Base-by-base conservation (phyloP, 805 yeast genomes). In the Zygosaccharomyces bisporus region DNA sequence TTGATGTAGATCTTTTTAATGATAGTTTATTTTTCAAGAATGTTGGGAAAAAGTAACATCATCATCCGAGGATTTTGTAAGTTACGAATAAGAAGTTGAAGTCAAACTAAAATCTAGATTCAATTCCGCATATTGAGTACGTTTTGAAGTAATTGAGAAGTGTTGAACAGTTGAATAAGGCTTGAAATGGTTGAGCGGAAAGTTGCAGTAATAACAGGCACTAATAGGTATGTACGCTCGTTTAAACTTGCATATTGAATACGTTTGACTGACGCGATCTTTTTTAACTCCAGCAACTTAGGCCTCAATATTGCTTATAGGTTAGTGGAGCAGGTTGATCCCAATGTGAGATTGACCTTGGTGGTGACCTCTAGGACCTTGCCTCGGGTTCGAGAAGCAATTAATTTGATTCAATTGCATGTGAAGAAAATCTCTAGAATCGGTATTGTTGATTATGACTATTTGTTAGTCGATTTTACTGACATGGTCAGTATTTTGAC, bases 351-450 rank as follows among this genome's bases (percentile, higher is more conserved):
- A 46, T 57, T 93, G 38, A 89, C 96, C 1, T 69, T 93, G 7
- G 80, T 93, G 8, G 89, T 91, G 8, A 90, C 98, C 0, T 86
- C 96, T 4, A 73, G 99, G 53, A 86, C 95, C 0, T 71, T 91
- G 37, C 89, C 95, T 6, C 79, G 88, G 45, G 97, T 82, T 4
- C 81, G 81, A 45, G 88, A 84, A 50, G 82, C 82, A 17, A 86
- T 91, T 39, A 72, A 70, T 19, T 64, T 67, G 36, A 78, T 88
- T 47, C 75, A 79, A 47, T 58, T 65, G 6, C 74, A 72, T 60
- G 73, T 64, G 3, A 59, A 61, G 3, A 66, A 64, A 36, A 45
- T 58, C 3, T 55, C 66, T n/a, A 72, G 87, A 36, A 61, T 67
- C 1, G 85, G 81, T 0, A 69, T 73, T 21, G 73, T 89, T 4